These are phyloP conservation scores for Euptelea pleiosperma DNA, from an alignment of 164 flowering plant genomes.

Conservation along the genomic window DNA sequence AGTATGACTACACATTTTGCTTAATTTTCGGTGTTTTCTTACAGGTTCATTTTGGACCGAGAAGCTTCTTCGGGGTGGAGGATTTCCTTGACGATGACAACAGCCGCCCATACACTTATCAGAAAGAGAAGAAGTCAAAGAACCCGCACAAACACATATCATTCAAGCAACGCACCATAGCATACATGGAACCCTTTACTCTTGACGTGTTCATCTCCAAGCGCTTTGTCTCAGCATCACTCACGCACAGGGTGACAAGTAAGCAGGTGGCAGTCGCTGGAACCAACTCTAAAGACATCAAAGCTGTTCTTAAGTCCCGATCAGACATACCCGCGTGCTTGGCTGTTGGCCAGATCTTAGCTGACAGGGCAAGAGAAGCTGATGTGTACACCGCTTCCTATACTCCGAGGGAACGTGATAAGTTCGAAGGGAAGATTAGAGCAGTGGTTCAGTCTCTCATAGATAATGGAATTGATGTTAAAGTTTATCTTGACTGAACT, in stretches of 20 bases:
- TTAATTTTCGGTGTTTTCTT: background rate
- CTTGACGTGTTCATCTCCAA: constrained; percentile 90
- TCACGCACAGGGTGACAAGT: constrained; percentile 84
- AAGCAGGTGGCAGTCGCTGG: constrained; percentile 97
- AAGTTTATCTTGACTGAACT: constrained; percentile 69
- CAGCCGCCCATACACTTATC: constrained; percentile 84
- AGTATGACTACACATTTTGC: background rate
- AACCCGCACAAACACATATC: constrained; percentile 81
- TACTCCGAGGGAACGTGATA: constrained; percentile 88
- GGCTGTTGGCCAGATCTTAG: constrained; percentile 69
- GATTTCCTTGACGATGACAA: constrained; percentile 86
- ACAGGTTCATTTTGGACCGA: constrained; percentile 56
- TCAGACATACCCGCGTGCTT: constrained; percentile 90
- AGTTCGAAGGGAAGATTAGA: constrained; percentile 95
- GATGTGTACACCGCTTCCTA: constrained; percentile 87
- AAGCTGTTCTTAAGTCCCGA: constrained; percentile 74
- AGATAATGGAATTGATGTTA: constrained; percentile 85
- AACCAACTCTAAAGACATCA: constrained; percentile 91
- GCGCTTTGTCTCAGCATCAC: constrained; percentile 89
- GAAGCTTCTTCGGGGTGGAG: constrained; percentile 95
- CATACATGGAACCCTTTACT: constrained; percentile 90
- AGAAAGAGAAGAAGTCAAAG: constrained; percentile 85
- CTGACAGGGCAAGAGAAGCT: constrained; percentile 85
- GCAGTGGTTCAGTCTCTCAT: constrained; percentile 94
- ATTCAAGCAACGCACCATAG: constrained; percentile 78